Percentiles rank a stretch among this genome's conserved stretches.
Evolutionary conservation across 306 rosid species (phyloP).

Genomic region (Dalbergia cochinchinensis): DNA sequence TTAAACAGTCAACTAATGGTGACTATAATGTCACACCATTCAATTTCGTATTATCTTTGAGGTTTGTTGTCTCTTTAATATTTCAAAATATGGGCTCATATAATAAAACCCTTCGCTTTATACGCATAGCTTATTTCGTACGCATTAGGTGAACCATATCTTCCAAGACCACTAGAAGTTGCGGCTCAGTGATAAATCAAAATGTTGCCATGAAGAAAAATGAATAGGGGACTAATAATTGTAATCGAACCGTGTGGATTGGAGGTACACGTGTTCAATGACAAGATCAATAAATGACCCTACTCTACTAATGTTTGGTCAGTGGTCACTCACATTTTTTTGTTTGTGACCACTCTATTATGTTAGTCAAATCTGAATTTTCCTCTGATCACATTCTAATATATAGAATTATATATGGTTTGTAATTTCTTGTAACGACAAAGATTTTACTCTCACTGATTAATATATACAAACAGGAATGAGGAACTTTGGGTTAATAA

Average conservation of each 20-base stretch:
- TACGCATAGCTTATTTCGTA: background rate
- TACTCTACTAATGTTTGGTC: slow-evolving; percentile 16
- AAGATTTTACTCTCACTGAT: background rate
- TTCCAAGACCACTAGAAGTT: background rate
- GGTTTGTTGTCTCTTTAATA: too few species aligned
- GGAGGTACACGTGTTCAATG: background rate
- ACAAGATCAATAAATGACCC: slow-evolving; percentile 14
- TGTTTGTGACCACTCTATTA: slow-evolving; percentile 16
- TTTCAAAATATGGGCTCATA: too few species aligned
- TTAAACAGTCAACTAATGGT: too few species aligned
- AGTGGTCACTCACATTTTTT: slow-evolving; percentile 13
- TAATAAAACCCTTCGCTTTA: too few species aligned
- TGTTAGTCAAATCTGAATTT: slow-evolving; percentile 35
- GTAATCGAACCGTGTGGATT: background rate
- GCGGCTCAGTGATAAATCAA: slow-evolving; percentile 21
- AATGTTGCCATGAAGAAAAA: slow-evolving; percentile 25
- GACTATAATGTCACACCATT: too few species aligned
- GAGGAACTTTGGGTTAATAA: background rate
- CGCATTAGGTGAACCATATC: slow-evolving; percentile 32
- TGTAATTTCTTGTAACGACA: background rate
- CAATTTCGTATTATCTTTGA: too few species aligned
- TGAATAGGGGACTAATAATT: slow-evolving; percentile 1
- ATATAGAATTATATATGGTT: background rate
- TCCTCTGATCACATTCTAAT: slow-evolving; percentile 23
- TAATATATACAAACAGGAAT: background rate